phyloP scores from a whole-genome alignment of 768 basidiomycete species.

The Cyclocybe cylindracea region DNA sequence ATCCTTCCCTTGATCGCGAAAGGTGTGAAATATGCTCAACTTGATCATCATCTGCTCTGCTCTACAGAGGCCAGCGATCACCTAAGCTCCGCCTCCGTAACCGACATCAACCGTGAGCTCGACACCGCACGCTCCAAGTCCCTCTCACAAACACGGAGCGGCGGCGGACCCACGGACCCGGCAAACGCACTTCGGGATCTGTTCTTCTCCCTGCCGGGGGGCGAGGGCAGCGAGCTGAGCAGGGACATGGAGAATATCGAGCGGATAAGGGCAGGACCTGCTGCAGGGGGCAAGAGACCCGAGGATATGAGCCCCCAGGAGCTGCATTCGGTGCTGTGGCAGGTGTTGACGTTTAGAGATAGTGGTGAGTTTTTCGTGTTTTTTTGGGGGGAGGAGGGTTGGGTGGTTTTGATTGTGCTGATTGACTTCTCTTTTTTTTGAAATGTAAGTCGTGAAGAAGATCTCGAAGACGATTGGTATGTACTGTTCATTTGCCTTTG shows the following conservation, averaged over 20 bases:
- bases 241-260: slow-evolving; percentile 77
- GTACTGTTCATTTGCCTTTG: too few relatives aligned
- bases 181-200: slow-evolving; percentile 58
- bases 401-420: too few relatives aligned
- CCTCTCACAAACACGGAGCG: slow-evolving; percentile 28
- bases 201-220: slow-evolving; percentile 64
- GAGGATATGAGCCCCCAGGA: slow-evolving; percentile 90
- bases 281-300: slow-evolving; percentile 67
- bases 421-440: background rate
- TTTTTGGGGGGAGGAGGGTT: too few relatives aligned
- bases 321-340: slow-evolving; percentile 80
- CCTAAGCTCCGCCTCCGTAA: slow-evolving; percentile 67
- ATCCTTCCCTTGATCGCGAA: slow-evolving; percentile 20
- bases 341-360: slow-evolving; percentile 84
- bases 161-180: slow-evolving; percentile 35
- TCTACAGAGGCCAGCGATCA: slow-evolving; percentile 61
- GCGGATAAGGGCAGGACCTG: slow-evolving; percentile 59
- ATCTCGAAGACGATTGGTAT: slow-evolving; percentile 72
- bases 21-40: slow-evolving; percentile 45
- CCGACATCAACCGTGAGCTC: slow-evolving; percentile 81
- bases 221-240: slow-evolving; percentile 59
- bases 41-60: slow-evolving; percentile 30
- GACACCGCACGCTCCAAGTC: slow-evolving; percentile 65
- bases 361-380: slow-evolving; percentile 43
- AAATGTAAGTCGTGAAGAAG: slow-evolving; percentile 80